These are phyloP conservation scores for Rhodotorula sp. DNA, from an alignment of 1,284 basidiomycete genomes.

Conservation along the genomic window DNA sequence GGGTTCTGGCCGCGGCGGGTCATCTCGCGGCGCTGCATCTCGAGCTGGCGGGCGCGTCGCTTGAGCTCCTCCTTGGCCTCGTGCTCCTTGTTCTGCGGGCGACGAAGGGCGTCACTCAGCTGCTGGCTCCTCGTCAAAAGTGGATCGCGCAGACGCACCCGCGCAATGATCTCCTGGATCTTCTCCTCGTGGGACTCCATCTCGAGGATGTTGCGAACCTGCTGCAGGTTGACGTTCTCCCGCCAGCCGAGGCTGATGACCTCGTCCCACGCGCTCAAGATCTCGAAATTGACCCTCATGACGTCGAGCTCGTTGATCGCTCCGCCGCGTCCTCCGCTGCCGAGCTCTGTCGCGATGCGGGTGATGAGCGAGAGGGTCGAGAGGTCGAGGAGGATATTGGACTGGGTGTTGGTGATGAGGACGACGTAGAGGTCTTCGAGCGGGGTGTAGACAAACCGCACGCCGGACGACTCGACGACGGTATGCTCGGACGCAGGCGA, in stretches of 20 bases:
- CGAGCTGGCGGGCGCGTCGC: constrained; percentile 93
- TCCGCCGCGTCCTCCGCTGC: constrained; percentile 60
- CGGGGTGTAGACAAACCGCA: constrained; percentile 97
- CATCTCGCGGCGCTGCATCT: constrained; percentile 94
- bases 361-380: constrained; percentile 92
- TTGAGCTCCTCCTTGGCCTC: constrained; percentile 99
- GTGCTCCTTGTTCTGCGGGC: constrained; percentile 82
- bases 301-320: constrained; percentile 88
- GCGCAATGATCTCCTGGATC: constrained; percentile 97
- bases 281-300: constrained; percentile 85
- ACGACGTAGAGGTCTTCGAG: constrained; percentile 97
- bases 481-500: constrained; percentile 92
- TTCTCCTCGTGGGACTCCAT: constrained; percentile 99
- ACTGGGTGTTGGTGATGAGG: constrained; percentile 96
- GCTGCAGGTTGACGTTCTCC: constrained; percentile 87
- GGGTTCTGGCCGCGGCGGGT: constrained; percentile 63
- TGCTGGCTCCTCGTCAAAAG: background rate
- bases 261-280: constrained; percentile 95
- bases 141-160: constrained; percentile 57
- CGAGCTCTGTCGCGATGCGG: constrained; percentile 86
- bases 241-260: constrained; percentile 91
- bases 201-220: constrained; percentile 88
- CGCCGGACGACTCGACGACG: constrained; percentile 71
- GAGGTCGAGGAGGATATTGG: constrained; percentile 98
- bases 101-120: background rate